phyloP scores from a whole-genome alignment of 768 basidiomycete genomes.

The Tephrocybe sp. region DNA sequence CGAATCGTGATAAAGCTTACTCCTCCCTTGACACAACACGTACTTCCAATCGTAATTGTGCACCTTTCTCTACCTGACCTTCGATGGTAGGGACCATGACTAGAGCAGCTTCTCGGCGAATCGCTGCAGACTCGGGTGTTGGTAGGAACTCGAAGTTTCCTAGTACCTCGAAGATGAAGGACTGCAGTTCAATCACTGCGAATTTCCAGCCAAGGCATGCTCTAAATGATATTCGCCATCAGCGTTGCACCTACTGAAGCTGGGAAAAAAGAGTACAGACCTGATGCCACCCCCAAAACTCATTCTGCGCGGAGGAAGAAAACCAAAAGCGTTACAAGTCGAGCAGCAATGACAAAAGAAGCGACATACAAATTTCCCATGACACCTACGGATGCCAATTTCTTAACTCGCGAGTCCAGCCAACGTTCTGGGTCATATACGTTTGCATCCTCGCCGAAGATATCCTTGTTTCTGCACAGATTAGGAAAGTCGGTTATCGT shows the following conservation, averaged over 20 bases:
- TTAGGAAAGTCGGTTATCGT: not conserved
- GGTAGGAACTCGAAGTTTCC: slow-evolving; percentile 52
- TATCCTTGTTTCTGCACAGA: slow-evolving; percentile 32
- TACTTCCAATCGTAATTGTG: slow-evolving; percentile 39
- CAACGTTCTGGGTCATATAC: slow-evolving; percentile 50
- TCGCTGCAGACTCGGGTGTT: slow-evolving; percentile 31
- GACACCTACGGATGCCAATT: slow-evolving; percentile 42
- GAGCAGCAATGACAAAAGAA: not conserved
- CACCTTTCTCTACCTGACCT: slow-evolving; percentile 40
- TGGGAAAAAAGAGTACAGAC: slow-evolving; percentile 15
- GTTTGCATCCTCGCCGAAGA: slow-evolving; percentile 50
- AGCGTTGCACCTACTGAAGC: not conserved
- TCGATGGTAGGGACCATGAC: slow-evolving; percentile 45
- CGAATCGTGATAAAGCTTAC: too few relatives aligned
- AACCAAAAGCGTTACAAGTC: not conserved
- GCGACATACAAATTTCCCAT: slow-evolving; percentile 44
- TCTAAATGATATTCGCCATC: slow-evolving; percentile 11
- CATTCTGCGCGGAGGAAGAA: slow-evolving; percentile 19
- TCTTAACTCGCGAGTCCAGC: slow-evolving; percentile 38
- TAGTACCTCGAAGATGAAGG: slow-evolving; percentile 55
- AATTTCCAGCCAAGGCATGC: slow-evolving; percentile 40
- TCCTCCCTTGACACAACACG: slow-evolving; percentile 29
- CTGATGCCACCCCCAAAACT: slow-evolving; percentile 31
- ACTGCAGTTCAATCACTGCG: slow-evolving; percentile 52
- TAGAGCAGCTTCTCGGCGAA: slow-evolving; percentile 39